These are phyloP conservation scores for Potentilla sterilis DNA, from an alignment of 306 rosid genomes.

Conservation along the genomic window DNA sequence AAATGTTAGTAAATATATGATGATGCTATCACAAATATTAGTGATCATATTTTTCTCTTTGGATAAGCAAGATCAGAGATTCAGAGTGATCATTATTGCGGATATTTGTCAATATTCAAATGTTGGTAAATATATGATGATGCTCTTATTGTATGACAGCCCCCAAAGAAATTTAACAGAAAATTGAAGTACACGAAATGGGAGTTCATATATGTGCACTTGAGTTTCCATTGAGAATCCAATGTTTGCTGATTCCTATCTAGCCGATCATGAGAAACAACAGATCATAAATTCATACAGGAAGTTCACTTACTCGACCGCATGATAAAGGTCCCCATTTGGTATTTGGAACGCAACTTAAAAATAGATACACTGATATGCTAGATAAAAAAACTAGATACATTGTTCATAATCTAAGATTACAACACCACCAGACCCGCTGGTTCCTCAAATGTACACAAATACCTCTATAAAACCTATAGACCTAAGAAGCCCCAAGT, in stretches of 20 bases:
- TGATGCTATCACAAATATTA: too few relatives aligned
- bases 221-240: neutral
- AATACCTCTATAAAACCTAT: conserved; percentile 40
- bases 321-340: conserved; percentile 25
- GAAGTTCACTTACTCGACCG: conserved; percentile 30
- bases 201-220: too few relatives aligned
- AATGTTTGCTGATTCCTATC: conserved; percentile 3
- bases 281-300: conserved; percentile 26
- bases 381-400: neutral
- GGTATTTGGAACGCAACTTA: conserved; percentile 45
- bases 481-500: conserved; percentile 17
- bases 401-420: conserved; percentile 35
- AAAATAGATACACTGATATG: conserved; percentile 46
- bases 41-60: neutral
- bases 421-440: conserved; percentile 46
- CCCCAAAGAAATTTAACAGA: too few relatives aligned
- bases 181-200: too few relatives aligned
- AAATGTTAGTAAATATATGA: too few relatives aligned
- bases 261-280: neutral
- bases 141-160: too few relatives aligned
- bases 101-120: too few relatives aligned
- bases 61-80: too few relatives aligned
- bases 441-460: conserved; percentile 50
- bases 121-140: neutral
- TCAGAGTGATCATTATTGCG: too few relatives aligned